Conservation (phyloP, 305 asterid genomes). For the Fraxinus velutina region DNA sequence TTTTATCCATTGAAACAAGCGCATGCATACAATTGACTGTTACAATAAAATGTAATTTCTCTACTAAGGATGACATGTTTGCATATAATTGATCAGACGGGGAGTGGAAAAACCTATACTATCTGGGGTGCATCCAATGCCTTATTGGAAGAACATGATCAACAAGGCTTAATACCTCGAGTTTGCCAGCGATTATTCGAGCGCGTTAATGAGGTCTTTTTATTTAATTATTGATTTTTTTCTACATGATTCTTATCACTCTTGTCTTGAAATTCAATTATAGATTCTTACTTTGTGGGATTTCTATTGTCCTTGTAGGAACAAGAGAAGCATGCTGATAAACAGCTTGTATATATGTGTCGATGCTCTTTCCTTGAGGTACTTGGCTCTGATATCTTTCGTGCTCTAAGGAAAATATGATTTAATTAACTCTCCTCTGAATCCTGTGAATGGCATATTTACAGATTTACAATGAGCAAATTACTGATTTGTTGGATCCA, state of each 20-base stretch:
- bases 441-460: conserved; percentile 20
- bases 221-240: not conserved
- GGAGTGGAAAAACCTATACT: conserved; percentile 97
- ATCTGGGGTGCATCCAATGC: conserved; percentile 95
- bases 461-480: conserved; percentile 98
- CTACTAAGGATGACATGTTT: conserved; percentile 15
- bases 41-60: conserved; percentile 1
- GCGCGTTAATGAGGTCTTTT: conserved; percentile 68
- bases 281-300: not conserved
- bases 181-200: conserved; percentile 74
- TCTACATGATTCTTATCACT: not conserved
- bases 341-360: conserved; percentile 79
- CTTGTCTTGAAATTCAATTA: conserved; percentile 2
- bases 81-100: conserved; percentile 59
- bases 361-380: conserved; percentile 99
- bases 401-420: not conserved
- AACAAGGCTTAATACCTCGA: conserved; percentile 94
- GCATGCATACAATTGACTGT: not conserved
- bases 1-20: not conserved
- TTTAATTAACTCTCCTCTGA: conserved; percentile 7
- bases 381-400: conserved; percentile 19
- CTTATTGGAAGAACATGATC: conserved; percentile 67
- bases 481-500: conserved; percentile 93
- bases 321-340: conserved; percentile 77
- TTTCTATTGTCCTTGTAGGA: conserved; percentile 51